phyloP scores from a whole-genome alignment of 2,329 filamentous ascomycete species.

The Botrytis byssoidea region DNA sequence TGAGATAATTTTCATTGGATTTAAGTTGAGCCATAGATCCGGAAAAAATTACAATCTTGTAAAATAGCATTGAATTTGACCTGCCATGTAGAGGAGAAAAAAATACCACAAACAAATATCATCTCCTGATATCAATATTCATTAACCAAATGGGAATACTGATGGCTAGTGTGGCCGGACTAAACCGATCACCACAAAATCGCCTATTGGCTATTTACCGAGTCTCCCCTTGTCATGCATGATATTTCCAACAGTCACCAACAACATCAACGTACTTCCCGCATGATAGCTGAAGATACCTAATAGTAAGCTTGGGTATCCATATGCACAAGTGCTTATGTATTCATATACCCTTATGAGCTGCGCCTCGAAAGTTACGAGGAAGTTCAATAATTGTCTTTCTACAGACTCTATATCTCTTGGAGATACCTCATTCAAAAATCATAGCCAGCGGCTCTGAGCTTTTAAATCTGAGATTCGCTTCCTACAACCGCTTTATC shows the following conservation, averaged over 20 bases:
- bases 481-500: accelerated
- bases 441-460: neutral
- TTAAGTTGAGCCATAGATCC: neutral
- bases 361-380: neutral
- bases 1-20: neutral
- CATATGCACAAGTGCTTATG: neutral
- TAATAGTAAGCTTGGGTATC: neutral
- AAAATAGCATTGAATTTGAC: neutral
- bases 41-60: neutral
- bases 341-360: neutral
- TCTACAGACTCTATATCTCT: neutral
- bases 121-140: neutral
- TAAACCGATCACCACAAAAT: neutral
- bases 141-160: neutral
- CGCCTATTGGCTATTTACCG: neutral
- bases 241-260: neutral
- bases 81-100: neutral
- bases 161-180: neutral
- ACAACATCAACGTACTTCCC: neutral
- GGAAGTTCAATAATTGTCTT: neutral
- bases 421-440: neutral
- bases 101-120: neutral
- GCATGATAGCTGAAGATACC: neutral
- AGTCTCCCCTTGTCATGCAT: neutral
- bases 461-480: neutral